Evolutionary conservation across 306 rosid genomes (phyloP).

Genomic region (Casuarina glauca): DNA sequence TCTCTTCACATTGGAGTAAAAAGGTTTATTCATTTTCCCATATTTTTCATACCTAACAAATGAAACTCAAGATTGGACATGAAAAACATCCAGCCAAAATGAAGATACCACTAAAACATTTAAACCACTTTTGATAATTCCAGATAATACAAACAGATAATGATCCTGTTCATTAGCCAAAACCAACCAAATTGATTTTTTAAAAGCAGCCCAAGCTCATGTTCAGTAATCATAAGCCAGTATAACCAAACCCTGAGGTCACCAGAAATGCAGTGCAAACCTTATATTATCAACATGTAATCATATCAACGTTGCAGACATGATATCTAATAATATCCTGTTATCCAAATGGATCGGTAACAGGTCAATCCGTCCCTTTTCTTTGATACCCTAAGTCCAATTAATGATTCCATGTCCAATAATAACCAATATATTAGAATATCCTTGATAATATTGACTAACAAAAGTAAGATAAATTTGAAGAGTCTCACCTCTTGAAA

Average conservation of each 20-base stretch:
- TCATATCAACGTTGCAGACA: background rate
- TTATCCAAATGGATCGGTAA: background rate
- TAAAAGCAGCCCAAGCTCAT: background rate
- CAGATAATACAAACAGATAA: background rate
- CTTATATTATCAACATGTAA: background rate
- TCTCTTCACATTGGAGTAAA: background rate
- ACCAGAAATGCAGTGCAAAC: background rate
- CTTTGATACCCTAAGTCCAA: background rate
- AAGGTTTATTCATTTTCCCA: background rate
- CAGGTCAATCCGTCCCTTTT: background rate
- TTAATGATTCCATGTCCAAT: background rate
- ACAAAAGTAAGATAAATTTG: conserved; percentile 14
- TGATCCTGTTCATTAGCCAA: background rate
- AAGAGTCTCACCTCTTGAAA: conserved; percentile 62
- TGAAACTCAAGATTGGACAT: background rate
- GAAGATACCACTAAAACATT: background rate
- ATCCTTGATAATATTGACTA: background rate
- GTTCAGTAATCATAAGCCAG: background rate
- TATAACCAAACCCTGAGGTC: background rate
- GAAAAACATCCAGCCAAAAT: background rate
- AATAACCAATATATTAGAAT: background rate
- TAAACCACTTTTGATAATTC: background rate
- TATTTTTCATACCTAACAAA: background rate
- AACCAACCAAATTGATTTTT: background rate
- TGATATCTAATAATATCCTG: background rate